These are phyloP conservation scores for Dillenia turbinata DNA, from an alignment of 164 flowering plant genomes.

Conservation along the genomic window DNA sequence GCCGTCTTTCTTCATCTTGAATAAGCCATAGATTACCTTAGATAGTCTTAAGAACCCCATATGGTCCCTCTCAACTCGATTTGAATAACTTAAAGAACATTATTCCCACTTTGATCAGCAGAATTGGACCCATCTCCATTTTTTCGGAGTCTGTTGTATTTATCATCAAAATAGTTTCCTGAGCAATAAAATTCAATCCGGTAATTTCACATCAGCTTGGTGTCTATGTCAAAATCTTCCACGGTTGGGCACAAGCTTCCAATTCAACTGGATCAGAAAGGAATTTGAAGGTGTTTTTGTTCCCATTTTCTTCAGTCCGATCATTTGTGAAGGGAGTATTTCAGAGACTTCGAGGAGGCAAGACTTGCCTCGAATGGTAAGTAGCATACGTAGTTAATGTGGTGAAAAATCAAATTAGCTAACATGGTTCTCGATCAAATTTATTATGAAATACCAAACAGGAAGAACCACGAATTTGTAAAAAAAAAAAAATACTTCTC, in stretches of 20 bases:
- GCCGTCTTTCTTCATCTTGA: slow-evolving; percentile 22
- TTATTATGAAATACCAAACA: slow-evolving; percentile 16
- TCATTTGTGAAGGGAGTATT: slow-evolving; percentile 20
- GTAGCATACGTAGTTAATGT: slow-evolving; percentile 19
- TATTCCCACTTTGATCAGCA: slow-evolving; percentile 9
- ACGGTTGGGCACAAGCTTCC: slow-evolving; percentile 27
- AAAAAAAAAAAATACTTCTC: too few relatives aligned
- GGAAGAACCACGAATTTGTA: too few relatives aligned
- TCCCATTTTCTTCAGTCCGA: slow-evolving; percentile 27
- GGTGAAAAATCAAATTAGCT: slow-evolving; percentile 20
- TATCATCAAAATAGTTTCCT: slow-evolving; percentile 19
- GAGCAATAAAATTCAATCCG: slow-evolving; percentile 15
- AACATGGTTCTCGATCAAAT: slow-evolving; percentile 15
- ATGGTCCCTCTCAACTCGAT: slow-evolving; percentile 19
- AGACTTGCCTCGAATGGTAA: slow-evolving; percentile 12
- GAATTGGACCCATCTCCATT: slow-evolving; percentile 9
- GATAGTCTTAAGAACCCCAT: slow-evolving; percentile 25
- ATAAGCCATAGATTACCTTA: slow-evolving; percentile 43
- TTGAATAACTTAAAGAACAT: slow-evolving; percentile 30
- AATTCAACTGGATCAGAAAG: slow-evolving; percentile 16
- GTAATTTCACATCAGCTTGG: slow-evolving; percentile 15
- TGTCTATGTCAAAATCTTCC: slow-evolving; percentile 2
- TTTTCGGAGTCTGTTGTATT: slow-evolving; percentile 20
- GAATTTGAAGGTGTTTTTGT: slow-evolving; percentile 27
- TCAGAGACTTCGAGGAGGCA: slow-evolving; percentile 16